Evolutionary conservation across 2,329 filamentous ascomycete species (phyloP).

Genomic region (Septoria linicola): DNA sequence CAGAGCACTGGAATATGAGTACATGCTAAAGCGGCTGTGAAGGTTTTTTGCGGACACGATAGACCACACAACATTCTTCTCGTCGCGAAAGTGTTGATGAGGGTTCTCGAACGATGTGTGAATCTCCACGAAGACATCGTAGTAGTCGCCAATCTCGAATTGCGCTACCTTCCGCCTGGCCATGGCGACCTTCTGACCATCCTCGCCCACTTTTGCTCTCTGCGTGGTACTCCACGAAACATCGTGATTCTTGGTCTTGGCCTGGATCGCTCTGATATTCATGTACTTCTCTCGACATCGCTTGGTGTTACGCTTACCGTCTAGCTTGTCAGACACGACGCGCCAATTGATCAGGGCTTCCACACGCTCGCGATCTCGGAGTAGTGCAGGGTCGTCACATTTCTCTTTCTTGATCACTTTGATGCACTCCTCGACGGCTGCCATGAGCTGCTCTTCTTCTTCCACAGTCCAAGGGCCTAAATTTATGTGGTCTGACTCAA

Average conservation of each 20-base stretch:
- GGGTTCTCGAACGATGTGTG: conserved; percentile 28
- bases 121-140: conserved; percentile 43
- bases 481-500: conserved; percentile 56
- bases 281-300: conserved; percentile 71
- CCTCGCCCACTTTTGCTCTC: background rate
- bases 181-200: conserved; percentile 17
- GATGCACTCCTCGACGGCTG: conserved; percentile 56
- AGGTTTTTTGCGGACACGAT: conserved; percentile 31
- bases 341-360: conserved; percentile 65
- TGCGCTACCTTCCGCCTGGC: conserved; percentile 30
- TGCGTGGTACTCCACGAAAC: background rate
- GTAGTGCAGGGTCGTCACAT: conserved; percentile 36
- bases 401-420: conserved; percentile 42
- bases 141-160: conserved; percentile 45
- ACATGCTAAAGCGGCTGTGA: conserved; percentile 30
- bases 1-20: conserved; percentile 19
- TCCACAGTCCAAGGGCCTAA: conserved; percentile 59
- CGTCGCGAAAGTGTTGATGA: conserved; percentile 29
- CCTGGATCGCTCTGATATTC: conserved; percentile 43
- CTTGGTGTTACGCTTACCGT: conserved; percentile 60
- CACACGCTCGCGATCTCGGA: conserved; percentile 44
- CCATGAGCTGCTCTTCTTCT: conserved; percentile 58
- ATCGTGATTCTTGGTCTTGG: conserved; percentile 18
- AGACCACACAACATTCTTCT: conserved; percentile 40
- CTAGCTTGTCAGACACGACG: conserved; percentile 62